Evolutionary conservation across 2,329 filamentous ascomycete species (phyloP), one percentile per base, ranked within the genome.

Genomic region (Trematosphaeria pertusa): DNA sequence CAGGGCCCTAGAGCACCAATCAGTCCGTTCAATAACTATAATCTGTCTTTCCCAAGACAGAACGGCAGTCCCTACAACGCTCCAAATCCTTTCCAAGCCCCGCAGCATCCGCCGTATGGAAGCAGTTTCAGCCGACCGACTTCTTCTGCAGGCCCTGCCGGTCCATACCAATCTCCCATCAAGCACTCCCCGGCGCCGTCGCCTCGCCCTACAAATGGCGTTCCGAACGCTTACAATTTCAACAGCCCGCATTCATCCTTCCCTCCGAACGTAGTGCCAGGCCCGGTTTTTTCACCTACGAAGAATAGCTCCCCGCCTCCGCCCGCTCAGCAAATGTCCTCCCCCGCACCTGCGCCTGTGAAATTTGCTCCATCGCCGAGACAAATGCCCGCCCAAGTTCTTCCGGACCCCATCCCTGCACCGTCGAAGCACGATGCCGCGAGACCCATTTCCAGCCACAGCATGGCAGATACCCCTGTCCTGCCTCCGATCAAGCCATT

Each of bases 401-500:
- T 73, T 0, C 69, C 69, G 0, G 58, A 67, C n/a, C 59, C 68
- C 0, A 65, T 70, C 3, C 61, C 74, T 4, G 78, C 77, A 3
- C 78, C 78, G 2, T 73, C 70, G n/a, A 80, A 80, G 54, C 75
- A 79, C 41, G 68, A 72, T 60, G 71, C 24, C 49, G 69, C 45
- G 48, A 65, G 54, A 8, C 67, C 70, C 1, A 35, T 59, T 5
- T 65, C 64, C 3, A 69, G 63, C 28, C 68, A 71, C n/a, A 61
- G 60, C 15, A 54, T 69, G 36, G 60, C 59, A 3, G 65, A 70
- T 39, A 67, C 61, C 8, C 73, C 80, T 0, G 76, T 86, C 18
- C 70, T 87, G 2, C 85, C 84, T 4, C 84, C 84, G 0, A 68
- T 79, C 2, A 77, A 82, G 31, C 75, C 81, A 1, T 64, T 88